These are phyloP conservation scores for Teratosphaeria gauchensis DNA, from an alignment of 2,329 filamentous ascomycete species.

Conservation along the genomic window DNA sequence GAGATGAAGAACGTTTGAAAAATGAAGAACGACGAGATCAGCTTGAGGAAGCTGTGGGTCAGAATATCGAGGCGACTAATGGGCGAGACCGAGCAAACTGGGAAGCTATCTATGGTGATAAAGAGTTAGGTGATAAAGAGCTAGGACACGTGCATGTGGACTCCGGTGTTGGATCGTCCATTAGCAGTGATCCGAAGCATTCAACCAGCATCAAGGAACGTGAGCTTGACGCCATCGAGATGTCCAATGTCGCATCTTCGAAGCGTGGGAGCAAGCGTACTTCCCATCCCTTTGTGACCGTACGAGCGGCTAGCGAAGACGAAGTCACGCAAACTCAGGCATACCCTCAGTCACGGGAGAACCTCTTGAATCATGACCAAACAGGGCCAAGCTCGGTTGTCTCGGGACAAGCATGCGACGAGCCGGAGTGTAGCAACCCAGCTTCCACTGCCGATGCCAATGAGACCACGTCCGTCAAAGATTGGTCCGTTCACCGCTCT, in stretches of 20 bases:
- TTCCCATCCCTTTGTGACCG: conserved; percentile 31
- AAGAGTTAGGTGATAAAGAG: conserved; percentile 39
- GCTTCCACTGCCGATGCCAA: background rate
- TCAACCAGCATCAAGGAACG: conserved; percentile 22
- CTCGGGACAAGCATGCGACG: background rate
- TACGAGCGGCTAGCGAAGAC: conserved; percentile 46
- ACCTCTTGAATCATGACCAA: conserved; percentile 12
- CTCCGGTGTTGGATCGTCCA: conserved; percentile 42
- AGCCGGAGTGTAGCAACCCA: background rate
- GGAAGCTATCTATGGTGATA: conserved; percentile 68
- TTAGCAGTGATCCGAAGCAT: conserved; percentile 24
- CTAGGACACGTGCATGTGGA: conserved; percentile 31
- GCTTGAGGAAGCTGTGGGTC: conserved; percentile 62
- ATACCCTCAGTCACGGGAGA: conserved; percentile 13
- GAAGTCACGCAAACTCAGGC: conserved; percentile 25
- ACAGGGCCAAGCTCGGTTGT: conserved; percentile 24
- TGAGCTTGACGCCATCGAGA: conserved; percentile 44
- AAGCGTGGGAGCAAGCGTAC: conserved; percentile 1
- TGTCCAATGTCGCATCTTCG: conserved; percentile 37
- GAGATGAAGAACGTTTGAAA: conserved; percentile 37
- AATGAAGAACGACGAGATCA: conserved; percentile 50
- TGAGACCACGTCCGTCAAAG: background rate
- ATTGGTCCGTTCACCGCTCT: background rate
- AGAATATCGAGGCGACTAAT: conserved; percentile 53
- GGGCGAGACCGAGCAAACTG: conserved; percentile 56